Base-by-base conservation (phyloP, 495 filamentous ascomycete genomes). In the Podospora conica region DNA sequence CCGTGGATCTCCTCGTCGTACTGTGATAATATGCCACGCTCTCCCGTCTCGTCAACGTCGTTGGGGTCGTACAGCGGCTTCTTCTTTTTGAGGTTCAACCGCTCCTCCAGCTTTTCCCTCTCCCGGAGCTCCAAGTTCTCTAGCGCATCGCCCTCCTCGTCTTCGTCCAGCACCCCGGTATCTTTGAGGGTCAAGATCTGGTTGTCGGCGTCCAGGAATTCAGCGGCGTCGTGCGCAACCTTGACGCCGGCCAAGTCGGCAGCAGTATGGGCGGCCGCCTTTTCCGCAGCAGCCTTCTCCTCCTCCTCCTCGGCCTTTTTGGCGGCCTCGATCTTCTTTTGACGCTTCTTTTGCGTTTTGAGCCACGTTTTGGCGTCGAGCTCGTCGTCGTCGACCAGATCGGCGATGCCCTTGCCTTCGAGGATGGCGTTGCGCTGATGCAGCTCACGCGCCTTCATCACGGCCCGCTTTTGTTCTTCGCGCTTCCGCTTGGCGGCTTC, bases 1-100 rank as follows among this genome's bases (percentile, higher is more conserved):
- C 92, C 93, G 53, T 91, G 86, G 58, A 97, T 96, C 71, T 96
- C 93, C 72, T 97, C 94, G 69, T 98, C 95, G 73, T 98, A 98
- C 65, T 98, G 92, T 23, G 87, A 83, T 56, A 98, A 79, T 27
- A 98, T 84, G 3, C 79, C 80, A 58, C 81, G 83, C 64, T 87
- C 80, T 60, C 86, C 89, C 61, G 83, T 84, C 66, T 89, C 90
- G 63, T 87, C 87, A 18, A 86, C 81, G 56, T 88, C 88, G 68
- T 90, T 85, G 3, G 93, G 93, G 70, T 98, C 90, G 70, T 98
- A 98, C 2, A 87, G 86, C 0, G 91, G 90, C 77, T 91, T 92
- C 77, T 91, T 91, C 85, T 95, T 97, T 82, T 97, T 97, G 57
- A 93, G 77, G 61, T 94, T 87, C 18, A 96, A 78, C 71, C 83